Conservation (phyloP, 768 basidiomycete species). For the Austroboletus festivus region DNA sequence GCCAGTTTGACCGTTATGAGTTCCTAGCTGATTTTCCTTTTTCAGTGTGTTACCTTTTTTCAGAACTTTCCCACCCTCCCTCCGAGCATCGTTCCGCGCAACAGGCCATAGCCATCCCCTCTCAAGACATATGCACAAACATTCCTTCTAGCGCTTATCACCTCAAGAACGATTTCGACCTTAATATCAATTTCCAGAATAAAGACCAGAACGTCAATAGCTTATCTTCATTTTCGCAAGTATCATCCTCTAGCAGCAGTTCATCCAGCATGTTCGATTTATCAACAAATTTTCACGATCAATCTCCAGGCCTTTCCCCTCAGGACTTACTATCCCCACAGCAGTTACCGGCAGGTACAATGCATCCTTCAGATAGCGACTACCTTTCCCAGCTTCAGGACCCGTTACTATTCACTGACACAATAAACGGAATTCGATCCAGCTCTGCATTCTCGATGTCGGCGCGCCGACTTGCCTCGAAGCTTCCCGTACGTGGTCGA, state of each 20-base stretch:
- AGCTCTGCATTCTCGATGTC: slow-evolving; percentile 27
- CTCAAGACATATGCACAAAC: slow-evolving; percentile 10
- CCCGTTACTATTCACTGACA: slow-evolving; percentile 12
- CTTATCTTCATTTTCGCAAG: slow-evolving; percentile 5
- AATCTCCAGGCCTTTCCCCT: slow-evolving; percentile 1
- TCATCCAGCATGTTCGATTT: slow-evolving; percentile 1
- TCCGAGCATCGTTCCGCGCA: slow-evolving; percentile 9
- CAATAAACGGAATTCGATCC: slow-evolving; percentile 7
- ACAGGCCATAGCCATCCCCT: slow-evolving; percentile 1
- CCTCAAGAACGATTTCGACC: slow-evolving; percentile 14
- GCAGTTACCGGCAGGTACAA: not conserved
- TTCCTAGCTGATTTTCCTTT: not conserved
- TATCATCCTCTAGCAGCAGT: slow-evolving; percentile 1
- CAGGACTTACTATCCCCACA: slow-evolving; percentile 10
- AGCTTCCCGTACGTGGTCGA: slow-evolving; percentile 23
- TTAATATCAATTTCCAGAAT: slow-evolving; percentile 6
- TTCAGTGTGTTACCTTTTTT: slow-evolving; percentile 27
- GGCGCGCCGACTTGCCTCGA: slow-evolving; percentile 31
- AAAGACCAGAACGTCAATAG: not conserved
- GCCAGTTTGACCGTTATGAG: not conserved
- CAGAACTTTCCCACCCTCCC: slow-evolving; percentile 17
- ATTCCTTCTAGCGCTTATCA: slow-evolving; percentile 7
- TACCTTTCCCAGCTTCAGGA: slow-evolving; percentile 16
- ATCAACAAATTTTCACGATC: slow-evolving; percentile 8
- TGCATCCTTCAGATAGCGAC: slow-evolving; percentile 4